Evolutionary conservation across 306 rosid genomes (phyloP), one percentile per base, ranked within the genome.

Genomic region (Herpetospermum pedunculosum): DNA sequence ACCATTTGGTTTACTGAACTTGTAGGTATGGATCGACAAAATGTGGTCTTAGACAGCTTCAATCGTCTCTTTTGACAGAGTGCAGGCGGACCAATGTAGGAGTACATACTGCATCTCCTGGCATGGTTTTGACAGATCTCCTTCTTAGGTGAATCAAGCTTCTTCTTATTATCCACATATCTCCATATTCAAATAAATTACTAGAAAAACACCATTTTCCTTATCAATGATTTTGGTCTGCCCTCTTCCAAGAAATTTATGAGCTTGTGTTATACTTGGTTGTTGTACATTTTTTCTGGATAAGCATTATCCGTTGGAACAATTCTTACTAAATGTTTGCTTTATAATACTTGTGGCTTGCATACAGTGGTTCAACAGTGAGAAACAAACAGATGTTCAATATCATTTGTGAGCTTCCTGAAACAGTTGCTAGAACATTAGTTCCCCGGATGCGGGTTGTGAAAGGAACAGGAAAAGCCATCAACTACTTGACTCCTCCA

Each of bases 381-480:
- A 83, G 88, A 76, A 94, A 94, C 73, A 94, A 86, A 77, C 83
- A 86, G 72, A 87, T 89, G 95, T 94, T 91, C 73, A 91, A 91
- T 80, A 88, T 91, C 80, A 94, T 94, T 54, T 91, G 98, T 12
- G 98, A 94, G 86, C 96, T 85, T 49, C 98, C 98, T 1, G 96
- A 94, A 82, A 94, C 97, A 4, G 98, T 94, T 52, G 98, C 98
- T 16, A 88, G 98, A 88, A 91, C 95, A 55, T 68, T 91, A 74
- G 98, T 91, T 80, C 98, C 98, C 38, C 84, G 96, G 70, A 94
- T 91, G 96, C 85, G 97, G 44, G 97, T 91, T 55, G 92, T 91
- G 16, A 94, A 89, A 83, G 98, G 98, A 58, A 76, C 91, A 10
- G 98, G 97, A 72, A 91, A 84, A 77, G 92, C 97, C 78, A 82